These are phyloP conservation scores for Penicillium simplicissimum DNA, from an alignment of 495 filamentous ascomycete genomes.

Conservation along the genomic window DNA sequence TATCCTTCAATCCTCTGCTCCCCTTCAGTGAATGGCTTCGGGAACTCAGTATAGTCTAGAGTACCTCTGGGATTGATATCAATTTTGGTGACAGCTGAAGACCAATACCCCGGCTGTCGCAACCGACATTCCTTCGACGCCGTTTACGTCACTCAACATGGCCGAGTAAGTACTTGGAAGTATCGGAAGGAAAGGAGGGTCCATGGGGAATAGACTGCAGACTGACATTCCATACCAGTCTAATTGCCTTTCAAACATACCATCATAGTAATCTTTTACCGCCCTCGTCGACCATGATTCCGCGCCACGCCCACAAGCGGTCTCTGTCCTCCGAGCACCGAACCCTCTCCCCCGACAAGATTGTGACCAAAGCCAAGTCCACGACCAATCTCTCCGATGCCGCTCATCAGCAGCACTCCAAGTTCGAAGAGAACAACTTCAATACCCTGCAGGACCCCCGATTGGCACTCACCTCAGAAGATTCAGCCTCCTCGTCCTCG, in stretches of 20 bases:
- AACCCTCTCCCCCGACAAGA: slow-evolving; percentile 41
- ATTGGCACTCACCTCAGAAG: slow-evolving; percentile 36
- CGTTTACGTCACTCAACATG: slow-evolving; percentile 40
- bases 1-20: slow-evolving; percentile 5
- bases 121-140: slow-evolving; percentile 27
- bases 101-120: not conserved
- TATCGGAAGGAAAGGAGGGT: not conserved
- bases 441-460: slow-evolving; percentile 55
- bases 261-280: slow-evolving; percentile 41
- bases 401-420: slow-evolving; percentile 14
- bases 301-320: slow-evolving; percentile 44
- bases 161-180: slow-evolving; percentile 45
- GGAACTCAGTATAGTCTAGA: slow-evolving; percentile 1
- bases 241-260: slow-evolving; percentile 50
- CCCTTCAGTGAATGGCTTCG: slow-evolving; percentile 25
- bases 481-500: slow-evolving; percentile 40
- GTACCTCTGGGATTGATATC: slow-evolving; percentile 17
- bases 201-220: not conserved
- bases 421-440: slow-evolving; percentile 42
- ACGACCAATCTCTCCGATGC: slow-evolving; percentile 42
- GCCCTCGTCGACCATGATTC: slow-evolving; percentile 45
- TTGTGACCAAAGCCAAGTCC: slow-evolving; percentile 46
- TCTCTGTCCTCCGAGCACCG: slow-evolving; percentile 46
- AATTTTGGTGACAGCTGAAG: slow-evolving; percentile 5
- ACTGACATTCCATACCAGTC: slow-evolving; percentile 27